Conservation (phyloP, 2,329 filamentous ascomycete genomes). For the Diplodia scrobiculata region DNA sequence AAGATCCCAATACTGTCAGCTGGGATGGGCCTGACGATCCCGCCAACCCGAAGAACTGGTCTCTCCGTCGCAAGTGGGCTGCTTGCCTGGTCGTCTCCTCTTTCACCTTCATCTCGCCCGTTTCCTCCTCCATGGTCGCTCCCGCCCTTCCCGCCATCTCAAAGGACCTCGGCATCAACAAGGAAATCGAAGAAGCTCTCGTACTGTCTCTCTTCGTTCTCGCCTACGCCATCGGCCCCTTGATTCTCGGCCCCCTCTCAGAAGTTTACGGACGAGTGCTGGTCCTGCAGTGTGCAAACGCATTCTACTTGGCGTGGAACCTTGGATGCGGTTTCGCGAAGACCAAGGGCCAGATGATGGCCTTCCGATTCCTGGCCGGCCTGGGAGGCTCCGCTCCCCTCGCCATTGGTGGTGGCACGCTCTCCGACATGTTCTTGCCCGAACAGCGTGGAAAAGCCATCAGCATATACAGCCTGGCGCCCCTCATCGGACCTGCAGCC, state of each 20-base stretch:
- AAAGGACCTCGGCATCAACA: constrained; percentile 40
- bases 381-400: constrained; percentile 45
- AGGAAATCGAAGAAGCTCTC: constrained; percentile 38
- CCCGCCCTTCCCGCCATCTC: constrained; percentile 40
- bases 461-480: constrained; percentile 64
- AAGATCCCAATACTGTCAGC: constrained; percentile 43
- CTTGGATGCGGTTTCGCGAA: constrained; percentile 47
- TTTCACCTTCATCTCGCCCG: constrained; percentile 46
- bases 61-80: constrained; percentile 48
- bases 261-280: constrained; percentile 43
- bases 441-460: constrained; percentile 67
- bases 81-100: constrained; percentile 49
- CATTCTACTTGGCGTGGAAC: constrained; percentile 45
- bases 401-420: constrained; percentile 45
- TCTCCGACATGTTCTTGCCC: constrained; percentile 60
- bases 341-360: constrained; percentile 41
- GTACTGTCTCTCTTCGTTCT: constrained; percentile 45
- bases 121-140: constrained; percentile 46
- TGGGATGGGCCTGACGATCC: constrained; percentile 53
- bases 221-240: constrained; percentile 44
- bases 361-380: constrained; percentile 44
- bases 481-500: constrained; percentile 65
- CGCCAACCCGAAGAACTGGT: constrained; percentile 53
- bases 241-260: constrained; percentile 42
- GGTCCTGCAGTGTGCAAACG: constrained; percentile 41